Evolutionary conservation across 2,329 filamentous ascomycete species (phyloP).

Genomic region (Xylaria polymorpha): DNA sequence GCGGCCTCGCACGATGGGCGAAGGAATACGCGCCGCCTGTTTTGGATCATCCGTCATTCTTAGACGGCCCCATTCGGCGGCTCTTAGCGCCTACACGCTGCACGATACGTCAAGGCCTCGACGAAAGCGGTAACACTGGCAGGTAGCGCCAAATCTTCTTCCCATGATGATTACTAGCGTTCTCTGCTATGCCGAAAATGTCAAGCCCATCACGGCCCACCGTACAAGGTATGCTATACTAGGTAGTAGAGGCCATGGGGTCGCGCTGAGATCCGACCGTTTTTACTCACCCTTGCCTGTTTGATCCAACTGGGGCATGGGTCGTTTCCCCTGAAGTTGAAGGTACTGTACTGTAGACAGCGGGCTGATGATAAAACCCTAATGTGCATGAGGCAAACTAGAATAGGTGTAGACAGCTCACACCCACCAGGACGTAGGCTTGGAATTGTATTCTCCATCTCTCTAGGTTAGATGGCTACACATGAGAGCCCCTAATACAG

Average conservation of each 20-base stretch:
- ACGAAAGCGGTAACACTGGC: conserved; percentile 26
- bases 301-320: conserved; percentile 20
- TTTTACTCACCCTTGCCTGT: conserved; percentile 27
- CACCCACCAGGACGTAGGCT: background rate
- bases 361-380: conserved; percentile 16
- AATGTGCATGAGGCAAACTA: conserved; percentile 10
- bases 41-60: conserved; percentile 9
- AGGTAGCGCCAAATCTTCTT: conserved; percentile 22
- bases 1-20: background rate
- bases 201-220: conserved; percentile 8
- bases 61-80: conserved; percentile 19
- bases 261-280: conserved; percentile 28
- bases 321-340: background rate
- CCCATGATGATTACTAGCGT: conserved; percentile 20
- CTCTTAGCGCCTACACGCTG: conserved; percentile 14
- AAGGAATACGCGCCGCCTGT: conserved; percentile 14
- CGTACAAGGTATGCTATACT: background rate
- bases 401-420: conserved; percentile 2
- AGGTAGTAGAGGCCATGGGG: conserved; percentile 11
- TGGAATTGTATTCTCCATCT: background rate
- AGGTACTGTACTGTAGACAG: conserved; percentile 1
- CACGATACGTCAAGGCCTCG: conserved; percentile 23
- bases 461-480: background rate
- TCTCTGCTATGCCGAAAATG: conserved; percentile 26
- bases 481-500: background rate